Base-by-base conservation (phyloP, 805 yeast species). In the Priceomyces medius region DNA sequence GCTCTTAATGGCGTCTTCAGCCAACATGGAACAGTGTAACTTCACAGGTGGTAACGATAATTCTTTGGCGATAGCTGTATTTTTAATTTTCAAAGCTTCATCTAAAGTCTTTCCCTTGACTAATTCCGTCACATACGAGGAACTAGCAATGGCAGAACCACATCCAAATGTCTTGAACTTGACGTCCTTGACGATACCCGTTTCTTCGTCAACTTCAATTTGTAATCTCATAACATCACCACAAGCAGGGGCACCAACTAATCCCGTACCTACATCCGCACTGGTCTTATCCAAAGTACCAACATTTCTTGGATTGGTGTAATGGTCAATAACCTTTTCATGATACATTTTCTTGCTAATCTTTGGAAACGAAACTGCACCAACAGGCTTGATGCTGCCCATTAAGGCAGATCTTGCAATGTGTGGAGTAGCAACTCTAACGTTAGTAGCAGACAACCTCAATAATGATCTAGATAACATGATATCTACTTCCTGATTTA, bases 101-200 rank as follows among this genome's bases (percentile, higher is more conserved):
- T 91, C 97, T 38, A 93, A 71, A 33, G 93, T 78, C 81, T 88
- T 89, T 32, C 99, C 99, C 60, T 91, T 85, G 44, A 93, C 96
- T 48, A 93, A 76, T 60, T 90, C 97, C 3, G 99, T 93, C 58
- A 93, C 93, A 63, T 85, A 93, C 1, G 96, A 87, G 7, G 95
- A 85, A 2, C 96, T 86, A 1, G 99, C 99, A 62, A 93, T 93
- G 39, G 99, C 99, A 2, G 93, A 82, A 34, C 99, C 99, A 64
- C 99, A 93, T n/a, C 99, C 99, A 70, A 93, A 93, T 3, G 99
- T 93, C 78, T 93, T 93, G 71, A 93, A 93, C 66, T 89, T 91
- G 48, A 91, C 99, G 63, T 93, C 96, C 63, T 87, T 81, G 53
- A 93, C 93, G 40, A 87, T 75, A 1, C 99, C 99, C 18, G 95